Percentiles rank a stretch among this genome's conserved stretches.
phyloP scores from a whole-genome alignment of 305 asterid species.

The Solanum hybrid region DNA sequence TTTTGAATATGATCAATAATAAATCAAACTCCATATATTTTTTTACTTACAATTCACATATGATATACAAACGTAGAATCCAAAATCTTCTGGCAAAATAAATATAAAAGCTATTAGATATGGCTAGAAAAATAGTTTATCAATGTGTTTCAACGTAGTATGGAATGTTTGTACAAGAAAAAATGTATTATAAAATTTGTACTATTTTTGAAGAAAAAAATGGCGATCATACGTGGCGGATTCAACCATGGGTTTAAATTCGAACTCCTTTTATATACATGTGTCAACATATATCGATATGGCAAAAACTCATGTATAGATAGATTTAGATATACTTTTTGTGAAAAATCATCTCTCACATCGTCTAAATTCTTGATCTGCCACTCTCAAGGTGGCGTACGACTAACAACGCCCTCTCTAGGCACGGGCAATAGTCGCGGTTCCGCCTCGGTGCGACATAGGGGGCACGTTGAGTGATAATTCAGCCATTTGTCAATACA shows the following conservation, averaged over 20 bases:
- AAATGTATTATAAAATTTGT: neutral
- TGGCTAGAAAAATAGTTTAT: neutral
- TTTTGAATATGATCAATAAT: too few relatives aligned
- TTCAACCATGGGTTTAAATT: neutral
- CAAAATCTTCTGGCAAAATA: too few relatives aligned
- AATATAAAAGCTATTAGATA: neutral
- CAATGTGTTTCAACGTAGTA: neutral
- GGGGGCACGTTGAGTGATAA: constrained; percentile 58
- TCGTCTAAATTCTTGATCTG: neutral
- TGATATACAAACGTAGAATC: too few relatives aligned
- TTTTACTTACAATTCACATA: too few relatives aligned
- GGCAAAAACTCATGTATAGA: neutral
- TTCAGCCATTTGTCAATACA: constrained; percentile 68
- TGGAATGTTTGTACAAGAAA: neutral
- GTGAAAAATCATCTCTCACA: neutral
- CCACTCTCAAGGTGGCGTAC: constrained; percentile 36
- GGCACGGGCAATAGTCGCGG: constrained; percentile 44
- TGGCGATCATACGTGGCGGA: neutral
- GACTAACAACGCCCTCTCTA: constrained; percentile 34
- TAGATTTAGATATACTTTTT: neutral
- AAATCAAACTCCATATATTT: too few relatives aligned
- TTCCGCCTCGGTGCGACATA: constrained; percentile 55
- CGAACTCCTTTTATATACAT: neutral
- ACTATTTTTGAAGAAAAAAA: neutral
- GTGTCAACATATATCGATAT: neutral